A percentile compares a stretch with the other conserved stretches of the same genome.
These are phyloP conservation scores for Cryphonectria carpinicola DNA, from an alignment of 2,329 filamentous ascomycete species.

Conservation along the genomic window DNA sequence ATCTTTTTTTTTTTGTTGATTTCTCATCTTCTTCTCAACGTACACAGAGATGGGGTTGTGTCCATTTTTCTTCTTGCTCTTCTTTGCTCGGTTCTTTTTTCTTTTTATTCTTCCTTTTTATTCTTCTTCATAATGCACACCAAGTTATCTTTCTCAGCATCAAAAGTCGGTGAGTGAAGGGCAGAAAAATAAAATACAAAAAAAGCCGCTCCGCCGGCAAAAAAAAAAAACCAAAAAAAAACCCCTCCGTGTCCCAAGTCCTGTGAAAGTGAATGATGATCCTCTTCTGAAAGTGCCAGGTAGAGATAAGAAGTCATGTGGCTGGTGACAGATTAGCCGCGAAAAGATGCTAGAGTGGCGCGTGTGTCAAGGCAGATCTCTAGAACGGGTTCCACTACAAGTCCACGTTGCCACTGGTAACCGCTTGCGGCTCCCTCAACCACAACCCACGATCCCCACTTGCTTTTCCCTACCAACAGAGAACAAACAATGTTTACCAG, in stretches of 20 bases:
- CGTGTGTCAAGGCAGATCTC: background rate
- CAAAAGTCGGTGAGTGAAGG: slow-evolving; percentile 9
- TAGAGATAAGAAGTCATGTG: background rate
- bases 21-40: background rate
- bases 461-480: background rate
- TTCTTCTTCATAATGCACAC: background rate
- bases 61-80: too few species aligned
- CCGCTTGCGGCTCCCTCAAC: slow-evolving; percentile 11
- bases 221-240: background rate
- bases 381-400: background rate
- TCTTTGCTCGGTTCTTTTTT: too few species aligned
- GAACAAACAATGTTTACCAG: slow-evolving; percentile 21
- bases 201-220: slow-evolving; percentile 14
- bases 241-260: background rate
- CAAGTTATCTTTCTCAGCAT: background rate
- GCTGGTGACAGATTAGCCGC: background rate
- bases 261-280: background rate
- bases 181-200: slow-evolving; percentile 23
- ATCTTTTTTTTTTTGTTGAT: too few species aligned
- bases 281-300: too few species aligned
- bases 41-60: background rate
- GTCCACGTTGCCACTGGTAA: slow-evolving; percentile 16
- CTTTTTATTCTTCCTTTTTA: too few species aligned
- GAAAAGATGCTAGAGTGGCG: background rate
- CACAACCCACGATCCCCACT: background rate